A percentile compares a stretch with the other conserved stretches of the same genome.
Evolutionary conservation across 2,329 filamentous ascomycete species (phyloP).

Genomic region (Cladosporium velox): DNA sequence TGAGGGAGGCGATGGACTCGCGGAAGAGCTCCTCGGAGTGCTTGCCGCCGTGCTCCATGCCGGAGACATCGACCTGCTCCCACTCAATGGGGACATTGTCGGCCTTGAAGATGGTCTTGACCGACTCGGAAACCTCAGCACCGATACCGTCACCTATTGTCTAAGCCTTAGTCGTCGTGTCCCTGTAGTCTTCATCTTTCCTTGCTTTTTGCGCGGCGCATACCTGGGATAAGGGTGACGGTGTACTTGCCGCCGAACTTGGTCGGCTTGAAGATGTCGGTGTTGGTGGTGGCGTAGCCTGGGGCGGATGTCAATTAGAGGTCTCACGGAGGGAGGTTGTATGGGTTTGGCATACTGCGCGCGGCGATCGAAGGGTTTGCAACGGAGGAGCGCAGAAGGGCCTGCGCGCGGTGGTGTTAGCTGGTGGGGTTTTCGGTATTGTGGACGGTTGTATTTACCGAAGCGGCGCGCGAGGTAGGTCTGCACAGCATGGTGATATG

Average conservation of each 20-base stretch:
- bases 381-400: constrained; percentile 52
- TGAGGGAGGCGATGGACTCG: constrained; percentile 90
- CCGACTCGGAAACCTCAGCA: constrained; percentile 94
- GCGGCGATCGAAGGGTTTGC: constrained; percentile 54
- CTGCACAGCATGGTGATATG: constrained; percentile 45
- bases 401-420: constrained; percentile 41
- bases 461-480: constrained; percentile 50
- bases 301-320: constrained; percentile 27
- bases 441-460: constrained; percentile 42
- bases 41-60: constrained; percentile 80
- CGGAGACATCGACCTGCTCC: constrained; percentile 96
- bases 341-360: constrained; percentile 52
- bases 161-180: constrained; percentile 12
- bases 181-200: constrained; percentile 5
- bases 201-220: constrained; percentile 29
- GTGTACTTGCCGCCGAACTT: constrained; percentile 99
- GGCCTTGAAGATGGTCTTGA: constrained; percentile 99
- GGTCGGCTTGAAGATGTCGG: constrained; percentile 98
- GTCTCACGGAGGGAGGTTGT: constrained; percentile 17
- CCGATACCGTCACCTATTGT: constrained; percentile 83
- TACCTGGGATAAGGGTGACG: constrained; percentile 94
- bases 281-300: constrained; percentile 78
- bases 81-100: constrained; percentile 98
- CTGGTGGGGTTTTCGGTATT: not conserved
- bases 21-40: constrained; percentile 93